Conservation (phyloP, 768 basidiomycete species). For the Kondoa malvinella region DNA sequence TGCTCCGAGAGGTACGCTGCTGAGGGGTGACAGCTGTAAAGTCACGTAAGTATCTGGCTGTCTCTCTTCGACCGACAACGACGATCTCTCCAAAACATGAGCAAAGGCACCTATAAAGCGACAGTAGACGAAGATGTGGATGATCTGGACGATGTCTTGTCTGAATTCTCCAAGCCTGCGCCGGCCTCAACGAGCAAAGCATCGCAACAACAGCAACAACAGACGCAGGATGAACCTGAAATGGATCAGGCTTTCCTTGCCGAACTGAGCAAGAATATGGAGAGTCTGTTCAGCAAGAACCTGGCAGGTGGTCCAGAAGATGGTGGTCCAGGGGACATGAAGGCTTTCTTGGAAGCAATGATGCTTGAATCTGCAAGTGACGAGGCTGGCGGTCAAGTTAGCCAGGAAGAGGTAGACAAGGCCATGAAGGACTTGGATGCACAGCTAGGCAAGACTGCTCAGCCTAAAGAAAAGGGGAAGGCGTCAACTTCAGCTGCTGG, state of each 20-base stretch:
- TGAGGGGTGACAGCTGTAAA: background rate
- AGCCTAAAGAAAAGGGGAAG: background rate
- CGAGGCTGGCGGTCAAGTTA: background rate
- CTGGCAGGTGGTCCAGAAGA: background rate
- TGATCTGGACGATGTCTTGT: conserved; percentile 17
- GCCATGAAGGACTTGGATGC: conserved; percentile 19
- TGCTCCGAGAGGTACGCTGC: background rate
- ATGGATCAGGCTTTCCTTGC: conserved; percentile 21
- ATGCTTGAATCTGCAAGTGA: background rate
- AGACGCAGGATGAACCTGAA: conserved; percentile 18
- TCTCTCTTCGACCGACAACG: background rate
- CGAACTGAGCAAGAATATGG: conserved; percentile 16
- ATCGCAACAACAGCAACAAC: background rate
- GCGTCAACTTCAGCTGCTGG: background rate
- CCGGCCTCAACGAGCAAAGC: conserved; percentile 4
- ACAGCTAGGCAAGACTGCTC: background rate
- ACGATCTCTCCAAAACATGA: background rate
- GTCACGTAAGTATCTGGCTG: too few relatives aligned
- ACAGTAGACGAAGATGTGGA: conserved; percentile 14
- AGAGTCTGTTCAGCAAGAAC: background rate
- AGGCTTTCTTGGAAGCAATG: conserved; percentile 4
- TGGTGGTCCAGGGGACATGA: background rate
- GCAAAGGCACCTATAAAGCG: background rate
- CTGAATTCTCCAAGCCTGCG: background rate
- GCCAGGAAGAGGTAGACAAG: conserved; percentile 21